Evolutionary conservation across 2,329 filamentous ascomycete genomes (phyloP), one percentile per base, ranked within the genome.

Genomic region (Tolypocladium sp.): DNA sequence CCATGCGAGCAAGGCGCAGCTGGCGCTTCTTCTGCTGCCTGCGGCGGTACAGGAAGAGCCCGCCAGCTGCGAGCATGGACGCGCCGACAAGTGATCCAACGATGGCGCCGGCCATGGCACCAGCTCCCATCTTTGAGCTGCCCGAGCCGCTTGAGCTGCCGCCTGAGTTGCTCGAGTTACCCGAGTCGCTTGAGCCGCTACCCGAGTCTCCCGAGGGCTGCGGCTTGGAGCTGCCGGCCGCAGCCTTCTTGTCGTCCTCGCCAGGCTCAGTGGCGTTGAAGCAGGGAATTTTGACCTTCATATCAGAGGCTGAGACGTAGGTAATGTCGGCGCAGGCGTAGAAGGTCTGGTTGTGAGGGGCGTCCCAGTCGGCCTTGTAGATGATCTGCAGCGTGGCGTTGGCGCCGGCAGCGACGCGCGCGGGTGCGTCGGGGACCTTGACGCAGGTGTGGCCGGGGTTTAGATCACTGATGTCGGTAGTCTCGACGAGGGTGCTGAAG

Each of bases 261-360:
- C 66, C 65, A 2, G 64, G 62, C 38, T 68, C 62, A 12, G 77
- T 78, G 54, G 70, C 68, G 66, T 79, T 79, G 72, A 79, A 79
- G 69, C 77, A 79, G 30, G 71, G 72, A 25, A 74, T 68, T 8
- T 56, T 41, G n/a, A 60, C 64, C 15, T 66, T 65, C 61, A 78
- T 74, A 42, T 70, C 62, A 1, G 66, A 59, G 6, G 68, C 60
- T 17, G 66, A 64, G 51, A 79, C 72, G 62, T 74, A 77, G 25
- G 69, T 74, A 58, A 81, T 76, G 67, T 81, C 78, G 37, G 79
- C 74, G 62, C 79, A 81, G 38, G 78, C 76, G 59, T 79, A 81
- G 66, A 78, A 79, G 27, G 75, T 78, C 63, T 79, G 71, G 61
- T 75, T 74, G 35, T 73, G 68, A 2, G 73, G 73, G 17, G 70